Evolutionary conservation across 441 rosid genomes (phyloP), one percentile per base, ranked within the genome.

Genomic region (Pelargonium myrrhifolium): DNA sequence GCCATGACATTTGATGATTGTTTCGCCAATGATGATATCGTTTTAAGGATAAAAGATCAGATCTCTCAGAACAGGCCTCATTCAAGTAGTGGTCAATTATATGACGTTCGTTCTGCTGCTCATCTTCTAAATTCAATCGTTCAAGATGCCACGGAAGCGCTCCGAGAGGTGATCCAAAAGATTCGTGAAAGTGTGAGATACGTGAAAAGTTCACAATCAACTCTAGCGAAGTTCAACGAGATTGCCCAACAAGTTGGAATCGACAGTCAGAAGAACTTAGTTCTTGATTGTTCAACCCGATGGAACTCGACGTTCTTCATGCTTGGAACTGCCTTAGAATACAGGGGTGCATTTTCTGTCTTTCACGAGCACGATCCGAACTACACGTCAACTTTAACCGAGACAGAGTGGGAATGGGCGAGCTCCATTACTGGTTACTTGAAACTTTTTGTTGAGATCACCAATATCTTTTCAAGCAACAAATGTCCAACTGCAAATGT

Each of bases 341-440:
- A 89, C 76, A 87, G 77, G 76, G 71, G 70, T 61, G 88, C 84
- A 9, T 88, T 90, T 78, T 77, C 28, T 72, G 80, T 80, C 58
- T 70, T 92, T 71, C 93, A 80, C 55, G 98, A 86, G 68, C 87
- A 80, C 21, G 95, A 89, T 67, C 82, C 80, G 15, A 75, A 26
- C 51, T 83, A 84, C 67, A 75, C 79, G 42, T 78, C 86, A 22
- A 78, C 84, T 78, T 72, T 89, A 77, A 85, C 83, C 3, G 88
- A 88, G 37, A 79, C 74, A 26, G 98, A 92, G 78, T 92, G 98
- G 98, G 90, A 88, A 67, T 82, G 88, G 87, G 79, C 88, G 12
- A 81, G 80, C 70, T 82, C 84, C 9, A 73, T 87, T 56, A 77
- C 87, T 1, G 71, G 87, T 71, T 84, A 86, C 76, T 78, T 92